Evolutionary conservation across 257 asterid genomes (phyloP), one percentile per base, ranked within the genome.

Genomic region (Verbascum thapsus): DNA sequence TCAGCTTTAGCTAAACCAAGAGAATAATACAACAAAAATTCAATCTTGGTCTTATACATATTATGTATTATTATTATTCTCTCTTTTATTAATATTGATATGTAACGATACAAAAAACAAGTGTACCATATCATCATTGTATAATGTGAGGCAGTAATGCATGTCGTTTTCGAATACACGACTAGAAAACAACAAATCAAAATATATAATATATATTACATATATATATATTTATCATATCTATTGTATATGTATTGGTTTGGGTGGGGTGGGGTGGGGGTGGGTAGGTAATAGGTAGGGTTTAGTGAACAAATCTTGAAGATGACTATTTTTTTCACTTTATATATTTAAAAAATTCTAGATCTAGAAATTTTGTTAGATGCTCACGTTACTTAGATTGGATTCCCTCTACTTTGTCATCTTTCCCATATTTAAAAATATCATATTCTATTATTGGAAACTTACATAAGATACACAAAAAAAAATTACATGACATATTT

Each of bases 321-420:
- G 18, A 34, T 3, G 8, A 40, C 22, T 0, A 6, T 23, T 3
- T 0, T 58, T n/a, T n/a, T n/a, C n/a, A n/a, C n/a, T n/a, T 16
- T 48, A 23, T 19, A 13, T 42, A 4, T n/a, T n/a, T 26, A 4
- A 39, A 4, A 12, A 16, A 13, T 40, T 55, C 48, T 34, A 73
- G 78, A 73, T 68, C 78, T 49, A 62, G 48, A 59, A 50, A 61
- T 54, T 26, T 17, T 19, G 30, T 35, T 43, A 53, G 53, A 26
- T 38, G 47, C 18, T 56, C 71, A 63, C 55, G 74, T 56, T 63
- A 11, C 51, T 62, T 32, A 53, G 65, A 57, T 56, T 68, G 50
- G 72, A 74, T 68, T 74, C 64, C 63, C 64, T 47, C 22, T 4
- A 18, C n/a, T 47, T 50, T 7, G 22, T 62, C 53, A 8, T 18